phyloP scores from a whole-genome alignment of 2,329 filamentous ascomycete species.

The Chaetoscypha palmicola region DNA sequence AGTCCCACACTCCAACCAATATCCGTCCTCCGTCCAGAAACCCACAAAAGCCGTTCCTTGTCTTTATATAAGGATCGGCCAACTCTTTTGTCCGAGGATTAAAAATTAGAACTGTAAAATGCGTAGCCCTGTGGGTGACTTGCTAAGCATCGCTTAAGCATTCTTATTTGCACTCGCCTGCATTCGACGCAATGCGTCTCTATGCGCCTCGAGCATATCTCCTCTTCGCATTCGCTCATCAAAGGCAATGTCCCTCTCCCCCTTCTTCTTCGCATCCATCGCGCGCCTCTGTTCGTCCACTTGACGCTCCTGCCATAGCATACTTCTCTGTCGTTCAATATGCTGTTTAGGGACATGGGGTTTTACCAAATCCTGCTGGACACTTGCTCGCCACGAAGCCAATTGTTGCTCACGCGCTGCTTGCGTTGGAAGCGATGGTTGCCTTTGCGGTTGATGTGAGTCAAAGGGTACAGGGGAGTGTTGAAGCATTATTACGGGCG shows the following conservation, averaged over 20 bases:
- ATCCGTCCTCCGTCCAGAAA: background rate
- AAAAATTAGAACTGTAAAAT: background rate
- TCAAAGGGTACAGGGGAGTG: slow-evolving; percentile 37
- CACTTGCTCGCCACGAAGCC: slow-evolving; percentile 59
- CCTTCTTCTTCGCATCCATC: slow-evolving; percentile 49
- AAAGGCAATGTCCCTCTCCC: slow-evolving; percentile 55
- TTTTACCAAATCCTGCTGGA: slow-evolving; percentile 54
- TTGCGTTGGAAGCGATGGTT: slow-evolving; percentile 36
- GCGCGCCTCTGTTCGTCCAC: slow-evolving; percentile 52
- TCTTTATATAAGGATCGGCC: slow-evolving; percentile 9
- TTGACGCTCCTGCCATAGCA: slow-evolving; percentile 49
- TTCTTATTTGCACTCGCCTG: slow-evolving; percentile 39
- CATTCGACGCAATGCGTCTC: slow-evolving; percentile 73
- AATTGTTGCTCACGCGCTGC: slow-evolving; percentile 51
- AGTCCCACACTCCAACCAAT: background rate
- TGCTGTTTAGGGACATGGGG: slow-evolving; percentile 23
- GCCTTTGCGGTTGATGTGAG: slow-evolving; percentile 48
- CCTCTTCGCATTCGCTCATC: slow-evolving; percentile 71
- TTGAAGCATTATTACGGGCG: slow-evolving; percentile 5
- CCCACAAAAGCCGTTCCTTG: background rate
- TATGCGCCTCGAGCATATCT: slow-evolving; percentile 68
- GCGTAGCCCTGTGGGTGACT: too few relatives aligned
- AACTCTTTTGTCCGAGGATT: too few relatives aligned
- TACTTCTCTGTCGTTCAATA: slow-evolving; percentile 47
- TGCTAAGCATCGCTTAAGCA: slow-evolving; percentile 12